Percentiles rank a stretch among this genome's conserved stretches.
These are phyloP conservation scores for Neocallimastix lanati DNA, from an alignment of 192 early-diverging fungal species.

Conservation along the genomic window DNA sequence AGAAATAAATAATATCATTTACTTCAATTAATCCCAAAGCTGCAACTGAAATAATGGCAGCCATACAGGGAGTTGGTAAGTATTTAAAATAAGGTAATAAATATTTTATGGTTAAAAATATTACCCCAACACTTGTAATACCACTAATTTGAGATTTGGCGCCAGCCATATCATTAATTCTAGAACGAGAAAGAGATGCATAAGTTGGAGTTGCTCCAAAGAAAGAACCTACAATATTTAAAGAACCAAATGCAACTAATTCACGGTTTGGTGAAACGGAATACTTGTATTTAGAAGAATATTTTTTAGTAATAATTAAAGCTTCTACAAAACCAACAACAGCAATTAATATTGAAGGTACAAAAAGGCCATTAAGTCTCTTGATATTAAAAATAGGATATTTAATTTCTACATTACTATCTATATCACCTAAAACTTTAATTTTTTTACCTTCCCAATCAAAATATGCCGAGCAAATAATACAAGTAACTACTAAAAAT, in stretches of 20 bases:
- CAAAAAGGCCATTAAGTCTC: conserved; percentile 47
- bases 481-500: conserved; percentile 60
- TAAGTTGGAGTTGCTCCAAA: conserved; percentile 64
- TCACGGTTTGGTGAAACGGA: conserved; percentile 86
- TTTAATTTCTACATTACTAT: conserved; percentile 38
- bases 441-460: conserved; percentile 58
- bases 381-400: conserved; percentile 36
- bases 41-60: conserved; percentile 66
- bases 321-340: conserved; percentile 96
- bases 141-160: conserved; percentile 77
- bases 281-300: conserved; percentile 79
- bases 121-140: conserved; percentile 55
- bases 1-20: conserved; percentile 61
- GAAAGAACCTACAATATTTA: conserved; percentile 64
- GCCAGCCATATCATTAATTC: conserved; percentile 84
- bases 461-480: conserved; percentile 35
- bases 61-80: conserved; percentile 62
- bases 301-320: conserved; percentile 83
- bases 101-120: conserved; percentile 60
- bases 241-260: conserved; percentile 82
- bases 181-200: conserved; percentile 78
- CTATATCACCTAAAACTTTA: conserved; percentile 55
- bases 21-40: conserved; percentile 59
- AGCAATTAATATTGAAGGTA: conserved; percentile 74
- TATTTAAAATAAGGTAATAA: conserved; percentile 69